A percentile compares a stretch with the other conserved stretches of the same genome.
Conservation (phyloP, 2,329 filamentous ascomycete species). For the Aureobasidium sp. region DNA sequence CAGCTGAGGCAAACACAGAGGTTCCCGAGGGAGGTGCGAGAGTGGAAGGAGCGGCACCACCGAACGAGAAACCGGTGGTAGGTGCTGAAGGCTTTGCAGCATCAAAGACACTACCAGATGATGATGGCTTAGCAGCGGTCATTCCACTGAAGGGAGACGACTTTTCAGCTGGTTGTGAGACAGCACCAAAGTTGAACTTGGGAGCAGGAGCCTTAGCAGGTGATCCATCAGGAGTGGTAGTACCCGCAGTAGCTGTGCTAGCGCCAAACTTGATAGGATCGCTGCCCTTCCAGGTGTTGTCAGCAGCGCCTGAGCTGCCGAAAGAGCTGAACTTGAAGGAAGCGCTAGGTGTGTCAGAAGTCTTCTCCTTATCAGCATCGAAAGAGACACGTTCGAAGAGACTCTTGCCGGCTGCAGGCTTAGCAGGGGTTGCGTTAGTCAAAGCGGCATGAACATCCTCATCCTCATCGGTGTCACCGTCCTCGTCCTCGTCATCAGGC, state of each 20-base stretch:
- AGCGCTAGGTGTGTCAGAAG: not conserved
- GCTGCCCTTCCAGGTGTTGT: constrained; percentile 41
- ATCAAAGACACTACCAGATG: constrained; percentile 16
- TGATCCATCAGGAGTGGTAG: constrained; percentile 17
- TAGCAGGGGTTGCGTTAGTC: constrained; percentile 7
- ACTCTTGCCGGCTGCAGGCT: constrained; percentile 12
- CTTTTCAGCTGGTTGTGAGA: not conserved
- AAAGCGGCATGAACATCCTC: constrained; percentile 11
- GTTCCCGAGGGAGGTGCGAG: constrained; percentile 22
- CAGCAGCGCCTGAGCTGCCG: constrained; percentile 18
- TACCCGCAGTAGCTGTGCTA: constrained; percentile 18
- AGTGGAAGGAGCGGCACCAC: constrained; percentile 19
- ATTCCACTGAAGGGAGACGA: not conserved
- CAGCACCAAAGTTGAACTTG: constrained; percentile 13
- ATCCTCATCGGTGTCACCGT: constrained; percentile 12
- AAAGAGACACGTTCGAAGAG: constrained; percentile 16
- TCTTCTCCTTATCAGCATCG: not conserved
- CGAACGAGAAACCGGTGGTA: constrained; percentile 31
- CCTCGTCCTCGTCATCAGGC: not conserved
- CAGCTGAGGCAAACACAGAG: constrained; percentile 28
- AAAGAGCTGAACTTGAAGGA: constrained; percentile 12
- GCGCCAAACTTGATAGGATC: constrained; percentile 40
- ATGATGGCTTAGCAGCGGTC: constrained; percentile 10
- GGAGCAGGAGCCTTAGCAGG: constrained; percentile 17
- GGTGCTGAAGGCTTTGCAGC: constrained; percentile 15